phyloP scores from a whole-genome alignment of 1,284 basidiomycete genomes.

The Takashimella tepidaria region DNA sequence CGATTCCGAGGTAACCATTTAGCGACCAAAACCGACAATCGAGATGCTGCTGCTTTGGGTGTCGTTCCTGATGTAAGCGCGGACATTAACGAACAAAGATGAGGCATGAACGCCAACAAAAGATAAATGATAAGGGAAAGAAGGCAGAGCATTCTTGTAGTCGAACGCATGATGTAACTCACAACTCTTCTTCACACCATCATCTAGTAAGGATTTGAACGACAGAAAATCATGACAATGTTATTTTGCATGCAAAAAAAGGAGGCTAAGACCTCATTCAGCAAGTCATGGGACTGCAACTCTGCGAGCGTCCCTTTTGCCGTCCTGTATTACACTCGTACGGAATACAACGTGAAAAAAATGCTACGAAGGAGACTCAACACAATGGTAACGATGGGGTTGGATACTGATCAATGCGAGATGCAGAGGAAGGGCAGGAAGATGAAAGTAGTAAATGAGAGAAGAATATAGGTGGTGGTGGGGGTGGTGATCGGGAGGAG shows the following conservation, averaged over 20 bases:
- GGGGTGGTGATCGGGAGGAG: too few species aligned
- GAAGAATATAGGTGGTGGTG: background rate
- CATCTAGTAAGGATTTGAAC: too few species aligned
- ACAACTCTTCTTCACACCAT: too few species aligned
- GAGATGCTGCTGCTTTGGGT: background rate
- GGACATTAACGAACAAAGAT: background rate
- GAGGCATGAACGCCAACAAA: too few species aligned
- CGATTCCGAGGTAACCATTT: constrained; percentile 47
- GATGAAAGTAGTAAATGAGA: background rate
- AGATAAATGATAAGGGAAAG: too few species aligned
- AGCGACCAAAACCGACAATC: constrained; percentile 13
- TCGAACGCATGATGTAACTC: too few species aligned
- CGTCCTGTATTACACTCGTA: too few species aligned
- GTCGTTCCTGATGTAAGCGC: background rate
- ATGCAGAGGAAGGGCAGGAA: too few species aligned
- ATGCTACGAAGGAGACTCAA: background rate
- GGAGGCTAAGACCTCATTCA: background rate
- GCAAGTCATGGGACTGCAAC: too few species aligned
- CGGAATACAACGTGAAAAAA: background rate
- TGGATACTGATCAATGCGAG: too few species aligned
- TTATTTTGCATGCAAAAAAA: background rate
- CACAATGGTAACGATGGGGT: background rate
- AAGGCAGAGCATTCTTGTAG: too few species aligned
- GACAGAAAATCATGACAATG: background rate
- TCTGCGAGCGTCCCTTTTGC: too few species aligned